Percentiles rank a stretch among this genome's conserved stretches.
phyloP scores from a whole-genome alignment of 176 grass and related monocot species.

The Puya raimondii region DNA sequence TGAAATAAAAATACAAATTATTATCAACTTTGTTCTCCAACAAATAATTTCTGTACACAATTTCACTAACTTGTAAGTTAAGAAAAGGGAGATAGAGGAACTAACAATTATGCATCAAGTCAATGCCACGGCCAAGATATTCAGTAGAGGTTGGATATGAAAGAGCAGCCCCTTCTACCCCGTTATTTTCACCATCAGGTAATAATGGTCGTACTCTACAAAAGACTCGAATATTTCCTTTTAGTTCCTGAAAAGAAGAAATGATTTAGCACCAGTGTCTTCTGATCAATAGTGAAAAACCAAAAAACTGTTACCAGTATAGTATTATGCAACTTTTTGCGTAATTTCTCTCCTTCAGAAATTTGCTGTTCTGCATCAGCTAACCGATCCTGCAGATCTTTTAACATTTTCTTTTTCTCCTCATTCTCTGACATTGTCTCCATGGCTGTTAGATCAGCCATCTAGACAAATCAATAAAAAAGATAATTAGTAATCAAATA shows the following conservation, averaged over 20 bases:
- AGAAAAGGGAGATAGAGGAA: background rate
- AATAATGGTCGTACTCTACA: slow-evolving; percentile 82
- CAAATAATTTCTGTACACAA: background rate
- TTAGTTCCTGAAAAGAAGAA: slow-evolving; percentile 61
- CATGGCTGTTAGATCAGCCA: slow-evolving; percentile 62
- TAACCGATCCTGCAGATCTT: slow-evolving; percentile 60
- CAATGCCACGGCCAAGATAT: slow-evolving; percentile 53
- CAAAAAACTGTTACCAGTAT: slow-evolving; percentile 51
- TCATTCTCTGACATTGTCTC: slow-evolving; percentile 60
- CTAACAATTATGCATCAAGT: slow-evolving; percentile 62
- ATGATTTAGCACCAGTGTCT: no score
- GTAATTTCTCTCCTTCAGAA: slow-evolving; percentile 65
- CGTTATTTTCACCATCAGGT: slow-evolving; percentile 33
- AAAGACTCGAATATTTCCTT: slow-evolving; percentile 96
- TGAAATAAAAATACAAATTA: slow-evolving; percentile 12
- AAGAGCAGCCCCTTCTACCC: slow-evolving; percentile 31
- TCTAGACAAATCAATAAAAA: slow-evolving; percentile 33
- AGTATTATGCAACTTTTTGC: slow-evolving; percentile 85
- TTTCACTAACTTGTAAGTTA: background rate
- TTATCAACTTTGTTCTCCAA: background rate
- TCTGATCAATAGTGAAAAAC: background rate
- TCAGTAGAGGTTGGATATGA: slow-evolving; percentile 79
- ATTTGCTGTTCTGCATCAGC: slow-evolving; percentile 68
- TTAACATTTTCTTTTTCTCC: slow-evolving; percentile 53
- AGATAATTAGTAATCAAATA: background rate